Conservation (phyloP, 192 early-diverging fungal genomes). For the Gigaspora rosea region DNA sequence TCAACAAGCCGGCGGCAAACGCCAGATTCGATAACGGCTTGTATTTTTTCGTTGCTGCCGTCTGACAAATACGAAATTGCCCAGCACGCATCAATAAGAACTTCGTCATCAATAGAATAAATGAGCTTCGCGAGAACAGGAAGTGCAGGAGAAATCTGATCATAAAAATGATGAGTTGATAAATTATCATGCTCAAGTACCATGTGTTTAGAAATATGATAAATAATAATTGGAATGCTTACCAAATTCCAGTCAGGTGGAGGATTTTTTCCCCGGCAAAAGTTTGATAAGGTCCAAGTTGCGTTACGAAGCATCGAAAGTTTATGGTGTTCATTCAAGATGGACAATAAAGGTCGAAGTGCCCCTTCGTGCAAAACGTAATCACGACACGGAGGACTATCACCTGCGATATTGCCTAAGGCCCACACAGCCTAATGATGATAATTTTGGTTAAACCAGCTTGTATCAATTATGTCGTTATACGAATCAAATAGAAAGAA, state of each 20-base stretch:
- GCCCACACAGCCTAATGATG: conserved; percentile 91
- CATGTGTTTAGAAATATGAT: neutral
- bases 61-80: conserved; percentile 99
- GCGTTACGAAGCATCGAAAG: conserved; percentile 97
- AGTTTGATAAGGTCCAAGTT: conserved; percentile 98
- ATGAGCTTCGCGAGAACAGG: conserved; percentile 90
- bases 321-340: conserved; percentile 91
- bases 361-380: conserved; percentile 82
- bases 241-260: conserved; percentile 86
- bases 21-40: conserved; percentile 94
- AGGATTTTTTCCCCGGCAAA: conserved; percentile 97
- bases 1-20: conserved; percentile 94
- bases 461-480: neutral
- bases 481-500: neutral
- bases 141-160: conserved; percentile 83
- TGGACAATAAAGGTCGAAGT: conserved; percentile 80
- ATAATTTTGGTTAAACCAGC: neutral
- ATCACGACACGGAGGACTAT: conserved; percentile 89
- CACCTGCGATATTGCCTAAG: conserved; percentile 98
- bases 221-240: conserved; percentile 29
- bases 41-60: conserved; percentile 96
- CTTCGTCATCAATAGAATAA: conserved; percentile 89
- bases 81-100: conserved; percentile 99
- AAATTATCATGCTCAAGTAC: neutral
- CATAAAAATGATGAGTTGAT: neutral